Conservation (phyloP, 257 asterid genomes). For the Capsicum pubescens region DNA sequence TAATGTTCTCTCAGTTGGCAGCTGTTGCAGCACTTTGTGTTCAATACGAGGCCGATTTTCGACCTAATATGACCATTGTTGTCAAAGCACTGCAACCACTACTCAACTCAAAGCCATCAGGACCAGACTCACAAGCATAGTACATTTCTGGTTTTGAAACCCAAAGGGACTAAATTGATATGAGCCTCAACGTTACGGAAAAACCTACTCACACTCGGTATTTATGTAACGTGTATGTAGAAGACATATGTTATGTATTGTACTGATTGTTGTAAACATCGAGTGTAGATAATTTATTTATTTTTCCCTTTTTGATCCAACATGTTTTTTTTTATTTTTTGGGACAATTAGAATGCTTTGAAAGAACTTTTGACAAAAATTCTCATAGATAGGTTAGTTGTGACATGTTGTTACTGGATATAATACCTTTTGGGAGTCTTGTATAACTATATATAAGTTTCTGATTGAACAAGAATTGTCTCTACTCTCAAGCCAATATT, state of each 20-base stretch:
- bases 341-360: background rate
- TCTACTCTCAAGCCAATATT: background rate
- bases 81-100: slow-evolving; percentile 97
- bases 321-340: background rate
- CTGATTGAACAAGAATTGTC: slow-evolving; percentile 8
- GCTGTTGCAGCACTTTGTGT: slow-evolving; percentile 98
- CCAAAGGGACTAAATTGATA: background rate
- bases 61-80: slow-evolving; percentile 96
- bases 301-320: background rate
- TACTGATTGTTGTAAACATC: background rate
- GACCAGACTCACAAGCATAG: slow-evolving; percentile 31
- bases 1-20: slow-evolving; percentile 63
- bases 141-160: background rate
- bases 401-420: slow-evolving; percentile 13
- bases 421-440: slow-evolving; percentile 5
- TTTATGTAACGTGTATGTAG: background rate
- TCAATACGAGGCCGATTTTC: slow-evolving; percentile 91
- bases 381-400: slow-evolving; percentile 22
- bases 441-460: background rate
- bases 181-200: background rate
- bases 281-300: background rate
- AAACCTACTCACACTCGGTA: background rate
- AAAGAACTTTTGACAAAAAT: background rate
- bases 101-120: slow-evolving; percentile 75
- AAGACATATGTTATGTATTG: background rate